Evolutionary conservation across 257 asterid genomes (phyloP), one percentile per base, ranked within the genome.

Genomic region (Solanum medicagineum): DNA sequence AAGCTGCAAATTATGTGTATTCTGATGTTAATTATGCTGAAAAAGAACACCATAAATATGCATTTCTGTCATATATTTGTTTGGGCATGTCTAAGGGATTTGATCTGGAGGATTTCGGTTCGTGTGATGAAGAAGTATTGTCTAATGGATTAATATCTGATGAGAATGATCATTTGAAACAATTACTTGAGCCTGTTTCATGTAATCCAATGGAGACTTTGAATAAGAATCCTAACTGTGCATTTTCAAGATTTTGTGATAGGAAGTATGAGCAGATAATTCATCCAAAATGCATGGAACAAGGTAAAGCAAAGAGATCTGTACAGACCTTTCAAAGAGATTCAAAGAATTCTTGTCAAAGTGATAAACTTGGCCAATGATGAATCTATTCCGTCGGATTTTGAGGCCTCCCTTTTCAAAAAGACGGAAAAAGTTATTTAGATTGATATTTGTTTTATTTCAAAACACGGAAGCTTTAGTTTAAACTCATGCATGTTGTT

Each of bases 51-150:
- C 87, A 79, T 66, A 93, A 91, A 91, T 97, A 91, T 87, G 96
- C 94, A 10, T 90, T 95, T 86, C 81, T 95, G 26, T 94, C 99
- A 0, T 94, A 93, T 81, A 89, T 94, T 62, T 95, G 91, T 32
- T 85, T 97, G 90, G 94, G 94, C 51, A 93, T 97, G 93, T 95
- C 91, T 80, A 94, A 92, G 26, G 91, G 93, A 75, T 97, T 97
- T 54, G 97, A 97, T 88, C 87, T 88, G 88, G 84, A 86, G 70
- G 94, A 92, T 81, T 96, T 93, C 60, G 95, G 94, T 57, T 86
- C 91, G 81, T 71, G 84, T 82, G 86, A 83, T 66, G 59, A 88
- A 81, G 91, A 87, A 29, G 55, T 26, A 22, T 32, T 45, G 8
- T 90, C 92, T 24, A 85, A 91, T 56, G 91, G 84, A 81, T 74